A percentile compares a stretch with the other conserved stretches of the same genome.
phyloP scores from a whole-genome alignment of 192 early-diverging fungal species.

The Umbelopsis ramanniana region DNA sequence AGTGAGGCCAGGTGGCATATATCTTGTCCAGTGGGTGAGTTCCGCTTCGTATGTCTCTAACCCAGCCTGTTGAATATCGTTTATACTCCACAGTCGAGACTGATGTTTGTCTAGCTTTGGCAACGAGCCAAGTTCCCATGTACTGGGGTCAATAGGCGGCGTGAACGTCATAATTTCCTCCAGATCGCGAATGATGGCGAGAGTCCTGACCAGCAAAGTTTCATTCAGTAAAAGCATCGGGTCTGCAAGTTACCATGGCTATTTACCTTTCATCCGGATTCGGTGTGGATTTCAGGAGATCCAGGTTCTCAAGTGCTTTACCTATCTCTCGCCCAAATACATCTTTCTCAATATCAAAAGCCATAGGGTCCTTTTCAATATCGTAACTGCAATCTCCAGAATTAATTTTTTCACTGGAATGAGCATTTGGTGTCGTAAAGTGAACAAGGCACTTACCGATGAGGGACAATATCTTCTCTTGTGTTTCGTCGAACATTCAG shows the following conservation, averaged over 20 bases:
- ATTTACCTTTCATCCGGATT: not conserved
- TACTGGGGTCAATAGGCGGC: not conserved
- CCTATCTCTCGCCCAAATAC: constrained; percentile 2
- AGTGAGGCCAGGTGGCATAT: not conserved
- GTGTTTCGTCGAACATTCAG: constrained; percentile 24
- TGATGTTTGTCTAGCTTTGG: constrained; percentile 5
- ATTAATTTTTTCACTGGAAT: no score
- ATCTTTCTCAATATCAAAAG: constrained; percentile 27
- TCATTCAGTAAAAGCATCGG: not conserved
- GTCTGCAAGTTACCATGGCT: not conserved
- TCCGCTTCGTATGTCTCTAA: not conserved
- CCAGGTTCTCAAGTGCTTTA: not conserved
- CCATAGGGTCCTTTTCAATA: not conserved
- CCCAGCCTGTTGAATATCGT: not conserved
- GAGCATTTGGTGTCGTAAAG: not conserved
- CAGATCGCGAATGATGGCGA: not conserved
- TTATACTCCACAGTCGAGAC: not conserved
- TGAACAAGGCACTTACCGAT: constrained; percentile 10
- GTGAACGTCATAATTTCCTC: not conserved
- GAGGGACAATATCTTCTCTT: not conserved
- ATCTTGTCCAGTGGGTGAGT: not conserved
- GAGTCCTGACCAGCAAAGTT: not conserved
- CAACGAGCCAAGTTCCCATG: constrained; percentile 25
- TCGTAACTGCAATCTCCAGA: not conserved
- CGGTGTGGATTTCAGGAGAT: not conserved